Conservation (phyloP, 2,329 filamentous ascomycete species). For the Pseudonectria buxi region DNA sequence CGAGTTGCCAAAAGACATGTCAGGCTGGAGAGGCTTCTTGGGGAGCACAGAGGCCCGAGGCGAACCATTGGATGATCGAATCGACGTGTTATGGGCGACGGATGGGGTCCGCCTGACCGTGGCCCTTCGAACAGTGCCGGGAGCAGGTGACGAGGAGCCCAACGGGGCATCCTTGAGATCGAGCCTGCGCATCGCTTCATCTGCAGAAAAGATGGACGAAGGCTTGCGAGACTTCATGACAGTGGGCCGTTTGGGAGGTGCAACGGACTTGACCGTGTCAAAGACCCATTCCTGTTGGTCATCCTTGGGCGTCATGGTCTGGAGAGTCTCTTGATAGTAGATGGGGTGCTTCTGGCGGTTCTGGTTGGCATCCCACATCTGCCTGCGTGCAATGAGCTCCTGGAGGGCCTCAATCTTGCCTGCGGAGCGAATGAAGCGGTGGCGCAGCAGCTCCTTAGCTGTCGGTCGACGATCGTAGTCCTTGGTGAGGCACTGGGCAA, state of each 20-base stretch:
- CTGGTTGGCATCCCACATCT: conserved; percentile 72
- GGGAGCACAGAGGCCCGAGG: conserved; percentile 38
- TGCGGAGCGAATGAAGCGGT: conserved; percentile 80
- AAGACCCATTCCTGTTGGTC: conserved; percentile 91
- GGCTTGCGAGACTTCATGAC: conserved; percentile 47
- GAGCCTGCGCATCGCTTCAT: conserved; percentile 54
- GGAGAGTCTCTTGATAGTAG: conserved; percentile 90
- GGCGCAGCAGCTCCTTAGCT: conserved; percentile 79
- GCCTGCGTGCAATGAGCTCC: conserved; percentile 76
- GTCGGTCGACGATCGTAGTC: conserved; percentile 78
- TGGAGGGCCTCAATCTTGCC: conserved; percentile 84
- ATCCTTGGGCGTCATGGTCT: conserved; percentile 58
- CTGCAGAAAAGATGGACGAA: conserved; percentile 50
- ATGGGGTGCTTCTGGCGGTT: conserved; percentile 64
- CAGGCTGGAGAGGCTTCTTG: conserved; percentile 76
- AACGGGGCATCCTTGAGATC: conserved; percentile 56
- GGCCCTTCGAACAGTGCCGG: conserved; percentile 52
- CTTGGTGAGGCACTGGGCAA: conserved; percentile 84
- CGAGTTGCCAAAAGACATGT: conserved; percentile 90
- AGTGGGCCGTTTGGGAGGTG: conserved; percentile 44
- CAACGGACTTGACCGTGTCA: conserved; percentile 78
- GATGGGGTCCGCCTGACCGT: conserved; percentile 48
- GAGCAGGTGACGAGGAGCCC: conserved; percentile 47
- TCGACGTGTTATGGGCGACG: conserved; percentile 27
- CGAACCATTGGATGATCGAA: conserved; percentile 33